Conservation (phyloP, 163 green algal genomes). For the Chlorella variabilis region DNA sequence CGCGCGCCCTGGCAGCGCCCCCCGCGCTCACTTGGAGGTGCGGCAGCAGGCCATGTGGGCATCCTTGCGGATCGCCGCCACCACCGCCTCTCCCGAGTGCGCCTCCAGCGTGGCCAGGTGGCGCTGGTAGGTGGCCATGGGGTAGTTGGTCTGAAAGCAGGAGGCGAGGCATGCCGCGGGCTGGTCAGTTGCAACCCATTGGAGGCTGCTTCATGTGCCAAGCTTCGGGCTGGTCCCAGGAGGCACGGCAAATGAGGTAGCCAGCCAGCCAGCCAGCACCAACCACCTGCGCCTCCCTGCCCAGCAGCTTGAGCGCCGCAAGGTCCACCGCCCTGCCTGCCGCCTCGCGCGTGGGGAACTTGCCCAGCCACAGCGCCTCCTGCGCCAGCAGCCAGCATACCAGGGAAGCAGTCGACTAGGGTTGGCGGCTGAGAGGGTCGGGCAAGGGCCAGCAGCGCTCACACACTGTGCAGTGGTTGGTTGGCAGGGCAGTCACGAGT, state of each 20-base stretch:
- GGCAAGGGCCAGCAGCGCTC: background rate
- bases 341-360: constrained; percentile 32
- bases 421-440: too few relatives aligned
- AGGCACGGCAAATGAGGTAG: too few relatives aligned
- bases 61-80: constrained; percentile 33
- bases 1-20: too few relatives aligned
- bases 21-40: constrained; percentile 8
- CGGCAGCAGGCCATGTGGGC: background rate
- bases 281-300: constrained; percentile 6
- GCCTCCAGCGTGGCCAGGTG: constrained; percentile 17
- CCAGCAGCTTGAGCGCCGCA: constrained; percentile 34
- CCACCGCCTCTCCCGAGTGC: constrained; percentile 19
- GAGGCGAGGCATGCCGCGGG: background rate
- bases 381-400: background rate
- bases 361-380: constrained; percentile 40
- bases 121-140: background rate
- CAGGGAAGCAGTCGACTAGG: too few relatives aligned
- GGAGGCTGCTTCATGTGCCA: background rate
- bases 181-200: background rate
- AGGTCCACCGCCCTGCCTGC: constrained; percentile 37
- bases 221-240: background rate
- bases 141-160: constrained; percentile 46
- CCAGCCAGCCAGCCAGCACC: background rate
- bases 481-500: background rate
- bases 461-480: background rate